phyloP scores from a whole-genome alignment of 495 filamentous ascomycete species.

The Annulohypoxylon nitens region DNA sequence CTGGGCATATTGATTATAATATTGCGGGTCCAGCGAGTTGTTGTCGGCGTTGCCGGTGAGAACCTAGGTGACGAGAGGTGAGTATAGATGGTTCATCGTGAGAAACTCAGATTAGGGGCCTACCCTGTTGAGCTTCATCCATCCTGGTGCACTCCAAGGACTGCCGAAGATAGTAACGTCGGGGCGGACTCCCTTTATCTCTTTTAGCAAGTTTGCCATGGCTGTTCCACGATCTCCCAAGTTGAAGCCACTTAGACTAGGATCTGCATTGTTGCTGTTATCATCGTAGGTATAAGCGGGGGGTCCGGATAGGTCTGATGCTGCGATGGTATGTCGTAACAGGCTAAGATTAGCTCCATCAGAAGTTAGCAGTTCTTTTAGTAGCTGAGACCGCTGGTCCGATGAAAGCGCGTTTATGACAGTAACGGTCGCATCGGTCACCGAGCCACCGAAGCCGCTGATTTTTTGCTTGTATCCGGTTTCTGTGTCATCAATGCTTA shows the following conservation, averaged over 20 bases:
- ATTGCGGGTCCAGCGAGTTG: slow-evolving; percentile 66
- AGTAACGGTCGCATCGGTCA: slow-evolving; percentile 68
- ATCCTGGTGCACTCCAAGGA: slow-evolving; percentile 67
- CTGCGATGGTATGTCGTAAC: slow-evolving; percentile 68
- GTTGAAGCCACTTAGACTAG: slow-evolving; percentile 58
- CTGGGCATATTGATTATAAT: slow-evolving; percentile 61
- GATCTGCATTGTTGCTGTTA: slow-evolving; percentile 55
- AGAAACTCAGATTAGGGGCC: neutral
- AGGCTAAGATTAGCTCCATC: slow-evolving; percentile 64
- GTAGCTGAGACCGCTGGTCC: slow-evolving; percentile 55
- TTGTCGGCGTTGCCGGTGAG: slow-evolving; percentile 62
- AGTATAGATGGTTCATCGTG: neutral
- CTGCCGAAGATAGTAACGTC: slow-evolving; percentile 61
- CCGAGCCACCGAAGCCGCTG: slow-evolving; percentile 67
- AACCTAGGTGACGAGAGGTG: slow-evolving; percentile 31
- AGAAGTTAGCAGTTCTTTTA: slow-evolving; percentile 62
- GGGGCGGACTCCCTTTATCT: slow-evolving; percentile 56
- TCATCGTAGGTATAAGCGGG: slow-evolving; percentile 69
- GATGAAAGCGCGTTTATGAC: slow-evolving; percentile 62
- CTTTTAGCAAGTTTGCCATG: slow-evolving; percentile 63
- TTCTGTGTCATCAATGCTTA: slow-evolving; percentile 64
- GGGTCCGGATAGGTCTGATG: slow-evolving; percentile 65
- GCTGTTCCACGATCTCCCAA: slow-evolving; percentile 64
- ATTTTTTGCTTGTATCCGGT: slow-evolving; percentile 63
- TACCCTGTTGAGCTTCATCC: slow-evolving; percentile 70